Evolutionary conservation across 1,284 basidiomycete species (phyloP).

Genomic region (Cryptococcus depauperatus): DNA sequence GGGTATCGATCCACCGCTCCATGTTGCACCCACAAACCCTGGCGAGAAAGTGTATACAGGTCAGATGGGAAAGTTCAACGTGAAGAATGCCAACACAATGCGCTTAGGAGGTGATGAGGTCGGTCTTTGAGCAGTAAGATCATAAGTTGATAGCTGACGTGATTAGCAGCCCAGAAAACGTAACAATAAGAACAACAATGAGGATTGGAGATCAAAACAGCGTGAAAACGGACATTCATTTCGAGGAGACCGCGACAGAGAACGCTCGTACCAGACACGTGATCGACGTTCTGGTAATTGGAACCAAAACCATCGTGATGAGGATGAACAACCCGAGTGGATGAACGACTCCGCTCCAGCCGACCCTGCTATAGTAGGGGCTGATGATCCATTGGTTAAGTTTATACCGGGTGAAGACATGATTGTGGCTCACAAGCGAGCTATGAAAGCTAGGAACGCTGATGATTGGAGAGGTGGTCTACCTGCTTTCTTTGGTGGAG

Average conservation of each 20-base stretch:
- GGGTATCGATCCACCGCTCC: conserved; percentile 5
- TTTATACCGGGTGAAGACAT: conserved; percentile 39
- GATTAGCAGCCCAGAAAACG: conserved; percentile 3
- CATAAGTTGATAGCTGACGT: background rate
- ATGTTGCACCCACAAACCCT: conserved; percentile 5
- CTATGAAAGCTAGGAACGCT: conserved; percentile 24
- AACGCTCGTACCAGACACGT: background rate
- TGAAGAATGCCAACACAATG: conserved; percentile 20
- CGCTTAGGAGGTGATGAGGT: conserved; percentile 25
- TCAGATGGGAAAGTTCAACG: conserved; percentile 33
- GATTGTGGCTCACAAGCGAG: conserved; percentile 38
- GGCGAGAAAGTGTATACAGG: conserved; percentile 12
- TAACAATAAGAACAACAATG: background rate
- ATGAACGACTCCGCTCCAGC: conserved; percentile 31
- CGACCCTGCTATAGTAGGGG: conserved; percentile 24
- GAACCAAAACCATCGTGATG: conserved; percentile 17
- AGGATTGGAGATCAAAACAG: conserved; percentile 11
- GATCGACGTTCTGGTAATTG: conserved; percentile 4
- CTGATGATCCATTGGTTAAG: conserved; percentile 24
- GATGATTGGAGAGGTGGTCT: conserved; percentile 12
- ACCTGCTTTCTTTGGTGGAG: conserved; percentile 21
- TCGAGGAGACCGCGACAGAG: conserved; percentile 1
- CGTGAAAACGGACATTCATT: conserved; percentile 1
- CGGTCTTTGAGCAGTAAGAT: background rate
- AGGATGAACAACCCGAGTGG: conserved; percentile 37